A percentile compares a stretch with the other conserved stretches of the same genome.
These are phyloP conservation scores for Senna tora DNA, from an alignment of 306 rosid species.

Conservation along the genomic window DNA sequence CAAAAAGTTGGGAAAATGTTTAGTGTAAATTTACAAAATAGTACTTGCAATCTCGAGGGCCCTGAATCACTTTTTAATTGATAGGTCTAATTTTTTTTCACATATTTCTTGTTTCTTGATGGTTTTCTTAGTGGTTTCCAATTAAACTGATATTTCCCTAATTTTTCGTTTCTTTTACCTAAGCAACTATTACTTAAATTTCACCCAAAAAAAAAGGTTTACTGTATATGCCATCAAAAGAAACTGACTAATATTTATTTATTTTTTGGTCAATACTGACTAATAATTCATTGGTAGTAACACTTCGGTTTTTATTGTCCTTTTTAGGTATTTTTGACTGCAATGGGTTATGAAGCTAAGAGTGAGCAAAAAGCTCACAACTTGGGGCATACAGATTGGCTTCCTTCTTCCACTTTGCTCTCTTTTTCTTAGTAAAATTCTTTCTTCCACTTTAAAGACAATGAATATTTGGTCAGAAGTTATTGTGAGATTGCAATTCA, in stretches of 20 bases:
- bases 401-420: background rate
- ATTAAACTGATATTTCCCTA: no score
- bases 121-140: background rate
- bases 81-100: background rate
- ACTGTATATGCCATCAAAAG: background rate
- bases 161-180: background rate
- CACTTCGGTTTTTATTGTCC: background rate
- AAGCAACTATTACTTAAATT: background rate
- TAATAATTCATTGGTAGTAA: background rate
- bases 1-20: background rate
- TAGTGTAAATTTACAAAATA: background rate
- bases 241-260: background rate
- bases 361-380: background rate
- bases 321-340: background rate
- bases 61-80: constrained; percentile 1
- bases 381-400: background rate
- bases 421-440: background rate
- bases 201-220: background rate
- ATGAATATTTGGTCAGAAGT: background rate
- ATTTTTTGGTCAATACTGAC: no score
- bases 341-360: background rate
- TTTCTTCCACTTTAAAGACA: background rate
- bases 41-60: background rate
- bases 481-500: background rate
- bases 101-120: background rate